Evolutionary conservation across 331 rosid genomes (phyloP).

Genomic region (Phaseolus coccineus): DNA sequence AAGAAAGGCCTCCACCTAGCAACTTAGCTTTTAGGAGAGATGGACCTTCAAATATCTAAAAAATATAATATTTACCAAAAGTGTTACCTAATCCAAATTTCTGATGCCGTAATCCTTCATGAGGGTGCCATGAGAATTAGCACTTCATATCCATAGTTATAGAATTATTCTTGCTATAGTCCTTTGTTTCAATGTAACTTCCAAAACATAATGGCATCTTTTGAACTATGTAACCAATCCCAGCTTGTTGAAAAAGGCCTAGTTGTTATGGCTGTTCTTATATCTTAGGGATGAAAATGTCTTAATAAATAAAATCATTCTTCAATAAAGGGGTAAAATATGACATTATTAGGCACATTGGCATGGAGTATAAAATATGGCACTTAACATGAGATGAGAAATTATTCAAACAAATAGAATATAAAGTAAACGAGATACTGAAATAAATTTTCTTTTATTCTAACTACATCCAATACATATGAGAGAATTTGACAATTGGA

Average conservation of each 20-base stretch:
- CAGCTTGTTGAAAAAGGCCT: background rate
- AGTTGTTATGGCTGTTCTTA: background rate
- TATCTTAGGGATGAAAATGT: slow-evolving; percentile 13
- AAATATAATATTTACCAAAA: background rate
- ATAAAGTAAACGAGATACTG: slow-evolving; percentile 13
- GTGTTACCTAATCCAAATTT: slow-evolving; percentile 11
- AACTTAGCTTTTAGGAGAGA: background rate
- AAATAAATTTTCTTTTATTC: background rate
- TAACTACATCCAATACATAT: background rate
- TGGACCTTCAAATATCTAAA: background rate
- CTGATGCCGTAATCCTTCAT: background rate
- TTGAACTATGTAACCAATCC: background rate
- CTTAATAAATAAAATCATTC: background rate
- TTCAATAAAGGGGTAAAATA: background rate
- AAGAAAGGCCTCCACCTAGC: background rate
- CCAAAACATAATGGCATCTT: background rate
- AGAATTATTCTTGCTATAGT: background rate
- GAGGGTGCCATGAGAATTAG: background rate
- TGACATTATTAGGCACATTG: background rate
- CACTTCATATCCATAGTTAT: background rate
- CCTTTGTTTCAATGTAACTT: slow-evolving; percentile 11
- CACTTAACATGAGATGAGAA: background rate
- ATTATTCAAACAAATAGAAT: slow-evolving; percentile 26
- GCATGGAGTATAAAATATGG: background rate
- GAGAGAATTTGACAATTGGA: slow-evolving; percentile 38